A percentile compares a stretch with the other conserved stretches of the same genome.
These are phyloP conservation scores for Bremia lactucae DNA, from an alignment of 352 stramenopile genomes.

Conservation along the genomic window DNA sequence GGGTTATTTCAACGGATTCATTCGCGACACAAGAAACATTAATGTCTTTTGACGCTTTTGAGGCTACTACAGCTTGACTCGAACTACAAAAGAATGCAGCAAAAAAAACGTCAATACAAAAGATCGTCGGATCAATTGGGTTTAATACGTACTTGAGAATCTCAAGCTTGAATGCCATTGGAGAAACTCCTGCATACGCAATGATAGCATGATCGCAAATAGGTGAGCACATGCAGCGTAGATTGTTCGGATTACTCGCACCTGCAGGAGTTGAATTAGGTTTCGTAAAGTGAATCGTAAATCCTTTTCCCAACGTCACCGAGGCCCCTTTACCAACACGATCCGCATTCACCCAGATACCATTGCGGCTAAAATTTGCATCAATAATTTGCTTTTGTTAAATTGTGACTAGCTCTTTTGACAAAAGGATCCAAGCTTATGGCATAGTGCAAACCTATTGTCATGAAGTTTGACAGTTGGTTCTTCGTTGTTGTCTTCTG, in stretches of 20 bases:
- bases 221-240: neutral
- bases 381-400: neutral
- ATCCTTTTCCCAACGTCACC: conserved; percentile 22
- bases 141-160: conserved; percentile 30
- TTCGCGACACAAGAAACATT: conserved; percentile 15
- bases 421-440: neutral
- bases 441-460: conserved; percentile 31
- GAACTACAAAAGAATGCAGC: neutral
- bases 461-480: conserved; percentile 36
- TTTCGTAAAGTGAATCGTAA: conserved; percentile 63
- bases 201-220: neutral
- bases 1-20: conserved; percentile 16
- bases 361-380: conserved; percentile 39
- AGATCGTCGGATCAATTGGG: neutral
- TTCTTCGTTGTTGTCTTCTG: conserved; percentile 14
- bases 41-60: conserved; percentile 4
- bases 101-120: neutral
- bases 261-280: conserved; percentile 29
- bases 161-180: conserved; percentile 58
- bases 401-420: neutral
- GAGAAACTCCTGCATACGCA: conserved; percentile 18
- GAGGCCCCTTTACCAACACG: conserved; percentile 32
- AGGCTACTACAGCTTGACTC: neutral
- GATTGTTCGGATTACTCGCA: neutral
- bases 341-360: conserved; percentile 60